phyloP scores from a whole-genome alignment of 129 eudicot genomes.

The Cynara cardunculus region DNA sequence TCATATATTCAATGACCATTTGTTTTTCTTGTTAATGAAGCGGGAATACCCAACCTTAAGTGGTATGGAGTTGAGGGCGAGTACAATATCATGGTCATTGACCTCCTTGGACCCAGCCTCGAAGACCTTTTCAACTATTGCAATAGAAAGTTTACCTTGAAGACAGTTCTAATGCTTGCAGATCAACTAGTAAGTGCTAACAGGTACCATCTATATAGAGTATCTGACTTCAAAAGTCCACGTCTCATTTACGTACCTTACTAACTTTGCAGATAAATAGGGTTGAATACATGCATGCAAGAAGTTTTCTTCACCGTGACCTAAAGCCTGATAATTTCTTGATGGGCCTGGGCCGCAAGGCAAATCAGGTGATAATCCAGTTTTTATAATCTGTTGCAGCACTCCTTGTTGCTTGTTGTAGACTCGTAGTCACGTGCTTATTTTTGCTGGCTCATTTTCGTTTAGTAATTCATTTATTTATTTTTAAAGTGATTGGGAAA shows the following conservation, averaged over 20 bases:
- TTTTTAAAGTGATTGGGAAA: neutral
- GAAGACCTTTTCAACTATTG: constrained; percentile 98
- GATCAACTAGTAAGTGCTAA: constrained; percentile 78
- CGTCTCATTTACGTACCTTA: neutral
- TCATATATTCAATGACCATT: neutral
- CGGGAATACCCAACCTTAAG: constrained; percentile 86
- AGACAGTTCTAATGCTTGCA: constrained; percentile 98
- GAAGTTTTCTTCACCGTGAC: constrained; percentile 98
- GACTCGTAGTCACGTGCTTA: neutral
- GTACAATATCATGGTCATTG: constrained; percentile 93
- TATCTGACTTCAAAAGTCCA: constrained; percentile 6
- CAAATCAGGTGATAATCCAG: constrained; percentile 61
- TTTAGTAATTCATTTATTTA: neutral
- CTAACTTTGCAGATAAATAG: constrained; percentile 68
- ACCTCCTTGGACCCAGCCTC: constrained; percentile 97
- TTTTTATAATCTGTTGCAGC: too few species aligned
- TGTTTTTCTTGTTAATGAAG: constrained; percentile 39
- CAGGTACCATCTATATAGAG: neutral
- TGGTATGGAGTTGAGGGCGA: constrained; percentile 99
- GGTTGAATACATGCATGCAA: constrained; percentile 98
- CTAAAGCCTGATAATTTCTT: constrained; percentile 98
- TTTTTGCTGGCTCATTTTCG: neutral
- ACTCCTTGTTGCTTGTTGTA: too few species aligned
- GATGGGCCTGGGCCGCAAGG: constrained; percentile 99
- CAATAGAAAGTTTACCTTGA: constrained; percentile 80